These are phyloP conservation scores for Boletellus dicymbophilus DNA, from an alignment of 1,284 basidiomycete species.

Conservation along the genomic window DNA sequence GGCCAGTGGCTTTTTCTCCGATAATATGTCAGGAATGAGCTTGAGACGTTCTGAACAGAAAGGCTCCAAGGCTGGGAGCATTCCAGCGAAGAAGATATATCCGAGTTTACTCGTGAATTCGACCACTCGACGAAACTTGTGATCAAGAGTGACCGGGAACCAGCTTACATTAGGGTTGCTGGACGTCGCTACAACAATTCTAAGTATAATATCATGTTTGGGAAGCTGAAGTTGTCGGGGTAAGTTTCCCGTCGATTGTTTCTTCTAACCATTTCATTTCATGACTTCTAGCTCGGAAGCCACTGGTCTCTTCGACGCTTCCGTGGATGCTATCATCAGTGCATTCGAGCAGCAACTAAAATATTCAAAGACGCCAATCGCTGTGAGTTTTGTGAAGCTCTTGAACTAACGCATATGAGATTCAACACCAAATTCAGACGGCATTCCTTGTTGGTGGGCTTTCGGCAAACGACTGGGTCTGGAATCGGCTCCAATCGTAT, in stretches of 20 bases:
- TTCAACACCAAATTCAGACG: neutral
- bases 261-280: neutral
- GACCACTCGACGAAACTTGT: constrained; percentile 8
- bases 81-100: constrained; percentile 16
- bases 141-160: too few species aligned
- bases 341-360: constrained; percentile 35
- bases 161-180: too few species aligned
- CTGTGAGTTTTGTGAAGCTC: constrained; percentile 29
- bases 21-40: neutral
- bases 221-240: constrained; percentile 16
- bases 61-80: constrained; percentile 28
- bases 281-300: constrained; percentile 41
- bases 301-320: constrained; percentile 45
- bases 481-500: constrained; percentile 31
- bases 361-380: constrained; percentile 25
- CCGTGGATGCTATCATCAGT: constrained; percentile 15
- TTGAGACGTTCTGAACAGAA: too few species aligned
- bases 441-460: constrained; percentile 42
- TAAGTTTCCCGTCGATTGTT: too few species aligned
- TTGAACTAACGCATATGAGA: too few species aligned
- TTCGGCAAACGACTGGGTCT: constrained; percentile 46
- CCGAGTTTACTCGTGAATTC: constrained; percentile 10
- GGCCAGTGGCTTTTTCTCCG: constrained; percentile 23
- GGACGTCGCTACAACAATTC: neutral
- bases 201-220: constrained; percentile 3